These are phyloP conservation scores for Gracilariopsis chorda DNA, from an alignment of 23 red algal species.

Conservation along the genomic window DNA sequence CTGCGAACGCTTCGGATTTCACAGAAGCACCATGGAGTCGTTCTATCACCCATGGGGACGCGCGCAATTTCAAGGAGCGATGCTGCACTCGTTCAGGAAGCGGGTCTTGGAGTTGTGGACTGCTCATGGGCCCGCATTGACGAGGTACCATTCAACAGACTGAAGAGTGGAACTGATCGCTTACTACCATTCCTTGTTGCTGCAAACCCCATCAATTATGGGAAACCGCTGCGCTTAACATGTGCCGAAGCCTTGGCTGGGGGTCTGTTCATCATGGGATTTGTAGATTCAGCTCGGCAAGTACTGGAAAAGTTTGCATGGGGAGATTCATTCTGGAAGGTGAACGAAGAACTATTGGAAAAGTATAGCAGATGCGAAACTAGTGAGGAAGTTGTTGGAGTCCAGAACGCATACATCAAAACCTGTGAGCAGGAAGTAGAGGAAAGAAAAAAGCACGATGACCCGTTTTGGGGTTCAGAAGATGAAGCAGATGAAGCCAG, in stretches of 20 bases:
- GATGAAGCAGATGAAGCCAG: not conserved
- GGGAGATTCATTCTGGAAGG: conserved; percentile 85
- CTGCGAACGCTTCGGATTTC: conserved; percentile 39
- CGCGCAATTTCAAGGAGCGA: conserved; percentile 71
- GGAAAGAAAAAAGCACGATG: conserved; percentile 30
- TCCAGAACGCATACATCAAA: conserved; percentile 65
- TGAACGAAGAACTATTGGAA: conserved; percentile 76
- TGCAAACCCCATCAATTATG: conserved; percentile 96
- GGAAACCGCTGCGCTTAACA: conserved; percentile 62
- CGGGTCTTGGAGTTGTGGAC: conserved; percentile 86
- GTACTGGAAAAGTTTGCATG: conserved; percentile 78
- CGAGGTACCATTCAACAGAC: conserved; percentile 58
- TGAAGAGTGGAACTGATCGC: conserved; percentile 51
- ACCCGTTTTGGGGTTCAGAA: not conserved
- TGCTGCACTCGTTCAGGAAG: not conserved
- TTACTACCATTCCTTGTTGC: conserved; percentile 93
- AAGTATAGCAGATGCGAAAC: conserved; percentile 67
- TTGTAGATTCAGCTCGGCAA: conserved; percentile 14
- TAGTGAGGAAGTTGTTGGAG: conserved; percentile 62
- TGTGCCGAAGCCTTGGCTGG: conserved; percentile 97
- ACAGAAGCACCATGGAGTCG: conserved; percentile 58
- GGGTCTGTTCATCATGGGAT: conserved; percentile 73
- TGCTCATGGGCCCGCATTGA: conserved; percentile 98
- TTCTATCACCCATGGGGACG: conserved; percentile 65
- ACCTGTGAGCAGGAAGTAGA: conserved; percentile 52